Percentiles rank a stretch among this genome's conserved stretches.
These are phyloP conservation scores for Podospora pseudopauciseta DNA, from an alignment of 495 filamentous ascomycete genomes.

Conservation along the genomic window DNA sequence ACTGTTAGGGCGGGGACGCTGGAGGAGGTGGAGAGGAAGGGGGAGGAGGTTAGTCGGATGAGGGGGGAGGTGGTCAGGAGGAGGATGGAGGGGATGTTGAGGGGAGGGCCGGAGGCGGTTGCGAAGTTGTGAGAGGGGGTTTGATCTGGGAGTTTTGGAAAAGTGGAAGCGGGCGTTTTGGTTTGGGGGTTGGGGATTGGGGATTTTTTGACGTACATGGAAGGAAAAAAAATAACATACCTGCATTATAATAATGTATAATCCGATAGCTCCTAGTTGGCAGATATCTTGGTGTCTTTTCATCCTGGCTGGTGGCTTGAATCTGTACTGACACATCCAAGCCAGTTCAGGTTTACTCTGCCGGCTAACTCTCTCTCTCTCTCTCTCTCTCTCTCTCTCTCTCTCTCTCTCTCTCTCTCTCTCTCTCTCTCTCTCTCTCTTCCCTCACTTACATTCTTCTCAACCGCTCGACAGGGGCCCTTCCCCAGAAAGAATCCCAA, in stretches of 20 bases:
- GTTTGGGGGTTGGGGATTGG: no score
- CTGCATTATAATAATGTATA: no score
- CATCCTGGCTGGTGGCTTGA: no score
- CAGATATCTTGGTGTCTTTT: no score
- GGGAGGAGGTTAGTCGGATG: slow-evolving; percentile 46
- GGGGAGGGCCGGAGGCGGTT: slow-evolving; percentile 30
- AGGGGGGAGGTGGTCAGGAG: slow-evolving; percentile 52
- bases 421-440: no score
- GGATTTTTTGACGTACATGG: background rate
- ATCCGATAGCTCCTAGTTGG: no score
- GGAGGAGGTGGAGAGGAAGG: slow-evolving; percentile 49
- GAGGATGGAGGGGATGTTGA: slow-evolving; percentile 44
- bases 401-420: no score
- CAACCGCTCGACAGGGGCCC: background rate
- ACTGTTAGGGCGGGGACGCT: slow-evolving; percentile 55
- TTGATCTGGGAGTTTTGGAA: background rate
- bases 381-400: no score
- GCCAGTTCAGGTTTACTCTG: no score
- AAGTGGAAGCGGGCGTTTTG: background rate
- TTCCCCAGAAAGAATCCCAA: background rate
- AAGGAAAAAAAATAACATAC: background rate
- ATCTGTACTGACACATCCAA: no score
- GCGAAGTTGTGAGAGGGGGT: slow-evolving; percentile 44
- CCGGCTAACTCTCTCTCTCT: no score
- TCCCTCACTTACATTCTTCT: no score